Evolutionary conservation across 1,284 basidiomycete genomes (phyloP), one percentile per base, ranked within the genome.

Genomic region (Pseudomicrostroma phylloplanum): DNA sequence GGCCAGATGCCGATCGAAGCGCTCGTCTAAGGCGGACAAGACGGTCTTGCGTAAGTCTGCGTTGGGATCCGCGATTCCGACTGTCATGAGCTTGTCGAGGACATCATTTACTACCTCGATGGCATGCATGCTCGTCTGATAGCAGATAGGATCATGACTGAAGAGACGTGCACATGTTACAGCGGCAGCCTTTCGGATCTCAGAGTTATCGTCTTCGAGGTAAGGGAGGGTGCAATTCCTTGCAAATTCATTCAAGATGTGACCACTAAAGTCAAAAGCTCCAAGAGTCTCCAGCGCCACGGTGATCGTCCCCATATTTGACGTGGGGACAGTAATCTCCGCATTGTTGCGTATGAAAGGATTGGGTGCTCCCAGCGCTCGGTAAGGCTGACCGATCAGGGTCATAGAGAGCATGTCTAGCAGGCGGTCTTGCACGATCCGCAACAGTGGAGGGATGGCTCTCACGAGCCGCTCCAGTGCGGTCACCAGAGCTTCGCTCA

Each of bases 61-160:
- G 49, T 77, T 73, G 65, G 94, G 92, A 83, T 99, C 96, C 19
- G 96, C 94, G 61, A 99, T 96, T 15, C 90, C 96, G 42, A 97
- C 92, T 0, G 92, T 96, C 67, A 99, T 82, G 17, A 99, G 84
- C 81, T 98, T 98, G 80, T 97, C 93, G 51, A 99, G 84, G 19
- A 98, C 93, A 70, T 98, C 96, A 78, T 92, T 93, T 77, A 99
- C 94, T 64, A 98, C 89, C 77, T 97, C 92, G 65, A 96, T 94
- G 4, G 94, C 91, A 79, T 97, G 91, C 74, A 89, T 92, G 81
- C 92, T 96, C 19, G 91, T 89, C 81, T 97, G 93, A 73, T 90
- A 92, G 80, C 91, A 93, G 64, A 98, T 96, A 0, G 94, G 94
- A 80, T 99, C 96, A 66, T 89, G 88, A 62, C 94, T 88, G 75